phyloP scores from a whole-genome alignment of 148 eudicot genomes.

The Rhododendron ovatum region DNA sequence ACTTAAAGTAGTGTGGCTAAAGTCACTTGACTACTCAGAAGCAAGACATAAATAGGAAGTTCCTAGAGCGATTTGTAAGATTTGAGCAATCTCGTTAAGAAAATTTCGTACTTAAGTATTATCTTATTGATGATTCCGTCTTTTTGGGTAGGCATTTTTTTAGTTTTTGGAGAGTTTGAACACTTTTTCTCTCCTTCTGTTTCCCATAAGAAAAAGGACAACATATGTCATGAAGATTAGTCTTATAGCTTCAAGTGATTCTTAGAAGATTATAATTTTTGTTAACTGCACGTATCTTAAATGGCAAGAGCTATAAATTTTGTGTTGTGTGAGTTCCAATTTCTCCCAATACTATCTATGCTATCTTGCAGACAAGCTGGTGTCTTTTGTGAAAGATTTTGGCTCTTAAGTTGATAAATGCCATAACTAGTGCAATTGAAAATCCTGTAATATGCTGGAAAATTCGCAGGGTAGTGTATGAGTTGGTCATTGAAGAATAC shows the following conservation, averaged over 20 bases:
- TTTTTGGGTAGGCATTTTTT: neutral
- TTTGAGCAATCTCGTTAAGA: neutral
- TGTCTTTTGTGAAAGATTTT: neutral
- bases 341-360: neutral
- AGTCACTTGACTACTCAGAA: neutral
- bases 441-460: neutral
- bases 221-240: neutral
- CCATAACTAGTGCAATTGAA: neutral
- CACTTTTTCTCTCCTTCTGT: neutral
- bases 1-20: neutral
- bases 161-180: neutral
- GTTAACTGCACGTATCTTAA: neutral
- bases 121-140: neutral
- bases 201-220: neutral
- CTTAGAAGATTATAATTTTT: neutral
- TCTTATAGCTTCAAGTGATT: neutral
- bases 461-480: neutral
- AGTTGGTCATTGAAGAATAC: neutral
- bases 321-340: neutral
- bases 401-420: neutral
- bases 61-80: neutral
- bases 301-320: neutral
- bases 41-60: neutral
- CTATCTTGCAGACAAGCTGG: neutral
- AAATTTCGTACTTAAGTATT: neutral